Evolutionary conservation across 2,329 filamentous ascomycete genomes (phyloP).

Genomic region (Emmonsia crescens): DNA sequence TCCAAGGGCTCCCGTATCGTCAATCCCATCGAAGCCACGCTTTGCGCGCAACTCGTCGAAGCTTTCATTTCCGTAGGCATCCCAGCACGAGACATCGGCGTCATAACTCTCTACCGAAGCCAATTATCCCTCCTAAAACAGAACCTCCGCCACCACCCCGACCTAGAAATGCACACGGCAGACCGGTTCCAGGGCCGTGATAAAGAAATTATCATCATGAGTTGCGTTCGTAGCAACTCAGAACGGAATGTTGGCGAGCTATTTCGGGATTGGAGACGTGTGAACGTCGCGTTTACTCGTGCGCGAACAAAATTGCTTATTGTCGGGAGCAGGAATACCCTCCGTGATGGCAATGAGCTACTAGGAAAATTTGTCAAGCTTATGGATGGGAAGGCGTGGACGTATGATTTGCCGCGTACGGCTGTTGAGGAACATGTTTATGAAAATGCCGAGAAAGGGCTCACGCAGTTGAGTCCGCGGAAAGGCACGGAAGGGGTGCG

Average conservation of each 20-base stretch:
- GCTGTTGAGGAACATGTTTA: conserved; percentile 60
- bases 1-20: conserved; percentile 71
- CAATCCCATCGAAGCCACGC: conserved; percentile 69
- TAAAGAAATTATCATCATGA: conserved; percentile 84
- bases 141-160: conserved; percentile 48
- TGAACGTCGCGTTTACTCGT: conserved; percentile 92
- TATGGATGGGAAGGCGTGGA: conserved; percentile 70
- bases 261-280: conserved; percentile 78
- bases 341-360: conserved; percentile 60
- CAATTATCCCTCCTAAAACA: conserved; percentile 78
- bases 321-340: conserved; percentile 67
- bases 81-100: conserved; percentile 64
- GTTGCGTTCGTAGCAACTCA: conserved; percentile 79
- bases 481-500: conserved; percentile 4
- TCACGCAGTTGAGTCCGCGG: conserved; percentile 8
- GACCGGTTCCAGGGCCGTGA: conserved; percentile 95
- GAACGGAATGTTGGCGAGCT: conserved; percentile 76
- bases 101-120: conserved; percentile 94
- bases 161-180: conserved; percentile 89
- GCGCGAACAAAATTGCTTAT: conserved; percentile 88
- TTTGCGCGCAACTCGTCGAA: conserved; percentile 72
- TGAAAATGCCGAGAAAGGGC: conserved; percentile 31
- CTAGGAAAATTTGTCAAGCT: conserved; percentile 63
- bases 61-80: conserved; percentile 67
- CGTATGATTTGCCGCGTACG: conserved; percentile 57